phyloP scores from a whole-genome alignment of 2,329 filamentous ascomycete species.

The Elsinoe australis region DNA sequence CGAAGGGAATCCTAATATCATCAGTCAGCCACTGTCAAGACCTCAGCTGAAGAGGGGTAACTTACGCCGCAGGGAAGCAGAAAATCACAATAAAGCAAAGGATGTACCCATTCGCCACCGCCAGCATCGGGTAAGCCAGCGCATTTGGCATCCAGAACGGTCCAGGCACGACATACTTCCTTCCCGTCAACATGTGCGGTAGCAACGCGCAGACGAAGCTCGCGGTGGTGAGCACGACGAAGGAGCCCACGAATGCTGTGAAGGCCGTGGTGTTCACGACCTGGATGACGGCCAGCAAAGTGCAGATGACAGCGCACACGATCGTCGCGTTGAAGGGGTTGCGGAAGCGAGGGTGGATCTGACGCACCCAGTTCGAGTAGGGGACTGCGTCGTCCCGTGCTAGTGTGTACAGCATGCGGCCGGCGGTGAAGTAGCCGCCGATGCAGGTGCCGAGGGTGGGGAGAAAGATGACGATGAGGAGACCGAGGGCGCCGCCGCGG shows the following conservation, averaged over 20 bases:
- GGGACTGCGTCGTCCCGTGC: slow-evolving; percentile 52
- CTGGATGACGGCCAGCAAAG: slow-evolving; percentile 56
- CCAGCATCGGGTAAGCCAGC: slow-evolving; percentile 46
- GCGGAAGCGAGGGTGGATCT: slow-evolving; percentile 40
- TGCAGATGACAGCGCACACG: slow-evolving; percentile 43
- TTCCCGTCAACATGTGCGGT: slow-evolving; percentile 35
- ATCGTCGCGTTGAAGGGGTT: slow-evolving; percentile 52
- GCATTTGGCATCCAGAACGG: slow-evolving; percentile 49
- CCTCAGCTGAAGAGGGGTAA: neutral
- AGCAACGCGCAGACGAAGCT: slow-evolving; percentile 59
- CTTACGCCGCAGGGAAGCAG: slow-evolving; percentile 44
- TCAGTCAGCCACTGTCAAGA: neutral
- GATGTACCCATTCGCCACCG: slow-evolving; percentile 51
- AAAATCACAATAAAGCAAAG: slow-evolving; percentile 56
- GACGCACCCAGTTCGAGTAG: slow-evolving; percentile 41
- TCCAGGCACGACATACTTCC: slow-evolving; percentile 45
- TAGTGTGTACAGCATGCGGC: slow-evolving; percentile 57
- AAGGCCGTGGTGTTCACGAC: slow-evolving; percentile 61
- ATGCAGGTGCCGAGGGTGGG: slow-evolving; percentile 46
- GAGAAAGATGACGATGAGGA: slow-evolving; percentile 42
- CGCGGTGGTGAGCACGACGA: slow-evolving; percentile 47
- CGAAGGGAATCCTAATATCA: slow-evolving; percentile 24
- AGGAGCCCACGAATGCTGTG: slow-evolving; percentile 56
- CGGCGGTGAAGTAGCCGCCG: slow-evolving; percentile 53
- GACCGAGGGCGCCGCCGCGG: slow-evolving; percentile 35